Base-by-base conservation (phyloP, 2,329 filamentous ascomycete genomes). In the Ophiostoma australiae region DNA sequence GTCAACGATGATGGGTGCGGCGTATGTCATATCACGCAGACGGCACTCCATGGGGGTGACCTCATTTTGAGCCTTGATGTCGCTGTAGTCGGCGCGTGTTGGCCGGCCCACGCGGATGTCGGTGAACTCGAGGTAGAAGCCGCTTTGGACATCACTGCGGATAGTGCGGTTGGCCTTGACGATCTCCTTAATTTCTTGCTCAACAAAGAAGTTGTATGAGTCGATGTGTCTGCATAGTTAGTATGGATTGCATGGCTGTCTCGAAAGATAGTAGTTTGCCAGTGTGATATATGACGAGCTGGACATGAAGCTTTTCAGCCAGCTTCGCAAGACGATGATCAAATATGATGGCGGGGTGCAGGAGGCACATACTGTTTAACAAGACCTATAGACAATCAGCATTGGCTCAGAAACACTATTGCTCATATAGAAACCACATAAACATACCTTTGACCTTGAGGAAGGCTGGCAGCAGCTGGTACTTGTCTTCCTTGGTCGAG, bases 121-220 rank as follows among this genome's bases (percentile, higher is more conserved):
- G 73, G 91, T 92, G 77, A 96, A 93, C 84, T 95, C 92, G 76
- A 98, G 89, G 84, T 91, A 97, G 79, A 98, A 98, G 75, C 91
- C 91, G 74, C 91, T 91, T 77, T 98, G 93, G 66, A 95, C 91
- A 83, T 98, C 94, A 80, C 94, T 97, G 75, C 91, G 89, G 74
- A 99, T 91, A 58, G 89, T 90, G 68, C 91, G 89, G 79, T 97
- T 98, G 69, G 94, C 92, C 78, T 92, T 90, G 75, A 99, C 91
- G 76, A 99, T 99, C 77, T 97, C 94, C 82, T 97, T 97, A 79
- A 99, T 89, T 78, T 98, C 94, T 71, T 96, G 91, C 76, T 99
- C 93, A 75, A 97, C 91, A 76, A 99, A 98, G 82, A 95, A 97
- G 82, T 99, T 97, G 85, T 96, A 99, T 33, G 95, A 98, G 82